Percentiles rank a stretch among this genome's conserved stretches.
phyloP scores from a whole-genome alignment of 805 yeast genomes.

The Pichia gijzeniarum region DNA sequence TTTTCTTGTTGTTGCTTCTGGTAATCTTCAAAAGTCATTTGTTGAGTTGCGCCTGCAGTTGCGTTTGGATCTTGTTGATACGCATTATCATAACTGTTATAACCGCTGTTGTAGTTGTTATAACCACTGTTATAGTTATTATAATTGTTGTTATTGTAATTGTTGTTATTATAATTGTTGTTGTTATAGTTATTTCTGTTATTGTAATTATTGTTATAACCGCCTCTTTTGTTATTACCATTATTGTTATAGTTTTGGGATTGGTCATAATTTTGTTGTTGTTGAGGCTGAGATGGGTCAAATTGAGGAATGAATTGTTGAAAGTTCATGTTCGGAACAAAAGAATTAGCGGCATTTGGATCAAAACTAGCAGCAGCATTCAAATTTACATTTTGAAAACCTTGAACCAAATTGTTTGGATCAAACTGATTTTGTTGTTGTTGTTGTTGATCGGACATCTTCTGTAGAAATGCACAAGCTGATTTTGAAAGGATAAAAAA shows the following conservation, averaged over 20 bases:
- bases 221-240: slow-evolving; percentile 22
- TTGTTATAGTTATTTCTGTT: slow-evolving; percentile 6
- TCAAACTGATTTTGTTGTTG: slow-evolving; percentile 31
- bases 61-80: slow-evolving; percentile 15
- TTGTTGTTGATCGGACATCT: slow-evolving; percentile 23
- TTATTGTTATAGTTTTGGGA: neutral
- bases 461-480: neutral
- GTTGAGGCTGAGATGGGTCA: slow-evolving; percentile 24
- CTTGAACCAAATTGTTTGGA: slow-evolving; percentile 39
- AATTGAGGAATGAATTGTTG: slow-evolving; percentile 36
- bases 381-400: slow-evolving; percentile 38
- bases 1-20: slow-evolving; percentile 55
- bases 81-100: too few species aligned
- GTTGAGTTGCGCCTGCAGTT: slow-evolving; percentile 31
- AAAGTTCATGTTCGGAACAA: slow-evolving; percentile 38
- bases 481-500: neutral
- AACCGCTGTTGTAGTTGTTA: neutral
- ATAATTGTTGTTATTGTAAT: slow-evolving; percentile 17
- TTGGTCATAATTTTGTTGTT: slow-evolving; percentile 7
- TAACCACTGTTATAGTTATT: slow-evolving; percentile 11
- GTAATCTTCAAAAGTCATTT: slow-evolving; percentile 78
- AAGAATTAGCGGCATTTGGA: slow-evolving; percentile 43
- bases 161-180: slow-evolving; percentile 21
- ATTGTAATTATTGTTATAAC: slow-evolving; percentile 19
- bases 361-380: slow-evolving; percentile 35